Evolutionary conservation across 1,139 yeast species (phyloP), one percentile per base, ranked within the genome.

Genomic region (Sugiyamaella novakii): DNA sequence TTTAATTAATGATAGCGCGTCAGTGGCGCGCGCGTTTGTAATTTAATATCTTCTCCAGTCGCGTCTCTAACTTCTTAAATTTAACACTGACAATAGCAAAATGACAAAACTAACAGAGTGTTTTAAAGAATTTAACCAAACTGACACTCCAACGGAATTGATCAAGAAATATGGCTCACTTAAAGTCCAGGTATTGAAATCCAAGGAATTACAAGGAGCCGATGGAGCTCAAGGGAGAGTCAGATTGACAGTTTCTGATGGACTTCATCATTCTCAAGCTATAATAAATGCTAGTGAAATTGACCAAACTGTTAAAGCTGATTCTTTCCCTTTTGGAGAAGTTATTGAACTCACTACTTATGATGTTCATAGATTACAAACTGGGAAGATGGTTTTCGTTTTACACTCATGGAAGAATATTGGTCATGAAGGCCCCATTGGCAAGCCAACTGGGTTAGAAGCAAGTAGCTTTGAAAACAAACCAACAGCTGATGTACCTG

Each of bases 171-270:
- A 25, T 30, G 47, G 47, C 3, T 8, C 24, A 22, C 22, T 43
- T 14, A 43, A 17, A 21, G 25, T 38, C 24, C 47, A 48, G 35
- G 29, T 48, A 17, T 24, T 48, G 19, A 48, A 48, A 36, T 43
- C 46, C 3, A 48, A 43, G 38, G 44, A 35, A 22, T 15, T 48
- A 24, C 27, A 33, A 6, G 47, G 47, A 10, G 10, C 44, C 15
- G 51, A 48, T 10, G 18, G 24, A 2, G 24, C n/a, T 22, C 30
- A 19, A 7, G 43, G 28, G 3, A 43, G 35, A 34, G 29, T 53
- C 25, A 50, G 60, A 17, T 38, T 57, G 31, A 43, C 56, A 5
- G 21, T 55, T 35, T 52, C 58, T 10, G 60, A 57, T 34, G 60
- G 59, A 7, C 35, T 33, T 7, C 44, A 47, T 40, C 39, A 48